Evolutionary conservation across 306 rosid genomes (phyloP).

Genomic region (Cyamopsis tetragonoloba): DNA sequence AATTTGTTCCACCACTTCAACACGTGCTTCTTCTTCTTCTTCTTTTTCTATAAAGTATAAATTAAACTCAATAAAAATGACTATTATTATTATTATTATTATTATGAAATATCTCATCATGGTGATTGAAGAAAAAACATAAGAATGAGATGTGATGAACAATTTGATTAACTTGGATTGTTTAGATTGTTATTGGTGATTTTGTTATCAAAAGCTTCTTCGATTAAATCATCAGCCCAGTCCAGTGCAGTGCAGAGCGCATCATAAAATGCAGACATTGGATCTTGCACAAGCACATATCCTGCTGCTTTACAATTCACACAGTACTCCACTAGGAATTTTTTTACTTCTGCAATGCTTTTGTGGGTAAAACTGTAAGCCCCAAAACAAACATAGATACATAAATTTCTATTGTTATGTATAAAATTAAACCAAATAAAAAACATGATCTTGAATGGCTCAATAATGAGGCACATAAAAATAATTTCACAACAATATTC

Average conservation of each 20-base stretch:
- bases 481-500: no score
- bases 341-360: slow-evolving; percentile 47
- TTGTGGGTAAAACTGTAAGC: slow-evolving; percentile 43
- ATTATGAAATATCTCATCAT: no score
- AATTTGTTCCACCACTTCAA: slow-evolving; percentile 4
- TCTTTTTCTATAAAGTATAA: no score
- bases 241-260: slow-evolving; percentile 59
- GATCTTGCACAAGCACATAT: slow-evolving; percentile 46
- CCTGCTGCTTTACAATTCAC: slow-evolving; percentile 34
- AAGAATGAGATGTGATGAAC: background rate
- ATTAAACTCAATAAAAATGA: no score
- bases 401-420: no score
- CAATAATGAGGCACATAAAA: no score
- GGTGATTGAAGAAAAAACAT: background rate
- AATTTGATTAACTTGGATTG: slow-evolving; percentile 33
- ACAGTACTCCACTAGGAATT: slow-evolving; percentile 39
- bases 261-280: slow-evolving; percentile 55
- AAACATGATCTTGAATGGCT: no score
- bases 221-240: slow-evolving; percentile 25
- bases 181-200: no score
- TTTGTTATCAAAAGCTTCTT: background rate
- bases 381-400: no score
- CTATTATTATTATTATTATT: no score
- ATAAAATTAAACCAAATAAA: no score
- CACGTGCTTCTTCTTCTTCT: slow-evolving; percentile 16